phyloP scores from a whole-genome alignment of 2,329 filamentous ascomycete species.

The Xylaria sp. region DNA sequence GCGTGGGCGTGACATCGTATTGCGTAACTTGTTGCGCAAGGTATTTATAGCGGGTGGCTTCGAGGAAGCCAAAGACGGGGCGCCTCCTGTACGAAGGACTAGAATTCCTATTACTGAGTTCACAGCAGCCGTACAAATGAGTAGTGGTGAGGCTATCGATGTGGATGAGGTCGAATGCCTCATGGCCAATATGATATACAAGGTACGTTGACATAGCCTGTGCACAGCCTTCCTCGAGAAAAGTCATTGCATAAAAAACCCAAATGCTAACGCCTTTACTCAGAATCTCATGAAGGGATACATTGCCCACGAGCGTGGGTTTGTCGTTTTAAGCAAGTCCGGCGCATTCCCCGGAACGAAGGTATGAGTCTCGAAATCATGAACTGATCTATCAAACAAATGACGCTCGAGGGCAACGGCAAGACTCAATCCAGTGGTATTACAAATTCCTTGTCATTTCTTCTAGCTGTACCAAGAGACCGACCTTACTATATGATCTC shows the following conservation, averaged over 20 bases:
- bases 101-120: conserved; percentile 82
- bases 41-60: conserved; percentile 83
- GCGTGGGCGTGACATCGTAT: conserved; percentile 80
- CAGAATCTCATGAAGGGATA: conserved; percentile 97
- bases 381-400: conserved; percentile 1
- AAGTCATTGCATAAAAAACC: neutral
- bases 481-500: conserved; percentile 9
- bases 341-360: conserved; percentile 92
- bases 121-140: conserved; percentile 73
- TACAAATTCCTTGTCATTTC: conserved; percentile 2
- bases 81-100: conserved; percentile 60
- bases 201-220: conserved; percentile 51
- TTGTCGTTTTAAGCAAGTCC: conserved; percentile 87
- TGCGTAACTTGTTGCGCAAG: conserved; percentile 87
- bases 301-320: conserved; percentile 83
- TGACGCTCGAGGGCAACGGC: neutral
- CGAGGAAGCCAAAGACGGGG: conserved; percentile 67
- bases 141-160: conserved; percentile 64
- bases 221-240: neutral
- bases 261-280: conserved; percentile 27
- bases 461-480: conserved; percentile 2
- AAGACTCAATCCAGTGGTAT: conserved; percentile 3
- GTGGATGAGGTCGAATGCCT: conserved; percentile 93
- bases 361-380: conserved; percentile 38
- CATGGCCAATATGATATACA: conserved; percentile 96